phyloP scores from a whole-genome alignment of 1,284 basidiomycete genomes.

The Bjerkandera adusta region DNA sequence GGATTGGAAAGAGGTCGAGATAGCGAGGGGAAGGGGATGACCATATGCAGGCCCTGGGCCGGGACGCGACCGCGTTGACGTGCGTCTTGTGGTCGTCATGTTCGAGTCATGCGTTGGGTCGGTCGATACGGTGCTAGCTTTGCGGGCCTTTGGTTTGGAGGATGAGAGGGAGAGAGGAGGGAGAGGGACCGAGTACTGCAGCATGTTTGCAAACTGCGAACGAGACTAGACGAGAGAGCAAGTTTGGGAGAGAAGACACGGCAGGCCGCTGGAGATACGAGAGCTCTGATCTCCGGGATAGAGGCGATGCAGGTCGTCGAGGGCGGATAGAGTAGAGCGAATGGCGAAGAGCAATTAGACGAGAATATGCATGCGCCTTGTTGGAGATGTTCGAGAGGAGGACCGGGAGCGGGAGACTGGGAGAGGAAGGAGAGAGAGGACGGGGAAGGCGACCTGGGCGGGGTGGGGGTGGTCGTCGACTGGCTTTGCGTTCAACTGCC shows the following conservation, averaged over 20 bases:
- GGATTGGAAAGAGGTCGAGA: slow-evolving; percentile 29
- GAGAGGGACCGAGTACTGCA: slow-evolving; percentile 63
- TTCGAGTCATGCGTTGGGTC: slow-evolving; percentile 4
- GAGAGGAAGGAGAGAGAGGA: slow-evolving; percentile 21
- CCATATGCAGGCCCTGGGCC: slow-evolving; percentile 24
- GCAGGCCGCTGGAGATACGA: slow-evolving; percentile 2
- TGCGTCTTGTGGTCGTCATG: slow-evolving; percentile 23
- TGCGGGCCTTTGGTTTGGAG: slow-evolving; percentile 25
- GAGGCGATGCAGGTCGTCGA: slow-evolving; percentile 21
- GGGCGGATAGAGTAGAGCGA: slow-evolving; percentile 17
- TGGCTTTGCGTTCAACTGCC: slow-evolving; percentile 10
- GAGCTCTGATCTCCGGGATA: slow-evolving; percentile 21
- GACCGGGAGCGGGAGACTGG: slow-evolving; percentile 15
- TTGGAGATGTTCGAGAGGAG: slow-evolving; percentile 20
- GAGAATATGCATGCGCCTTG: slow-evolving; percentile 31
- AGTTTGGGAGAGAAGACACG: neutral
- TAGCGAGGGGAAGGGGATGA: slow-evolving; percentile 27
- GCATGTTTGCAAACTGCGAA: slow-evolving; percentile 43
- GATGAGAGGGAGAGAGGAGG: slow-evolving; percentile 46
- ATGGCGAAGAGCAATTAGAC: slow-evolving; percentile 19
- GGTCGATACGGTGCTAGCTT: slow-evolving; percentile 5
- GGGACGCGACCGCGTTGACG: slow-evolving; percentile 29
- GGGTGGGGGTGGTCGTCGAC: slow-evolving; percentile 11
- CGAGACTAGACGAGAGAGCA: slow-evolving; percentile 5
- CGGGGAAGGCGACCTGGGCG: slow-evolving; percentile 24